Conservation (phyloP, 257 asterid genomes). For the Osmanthus fragrans region DNA sequence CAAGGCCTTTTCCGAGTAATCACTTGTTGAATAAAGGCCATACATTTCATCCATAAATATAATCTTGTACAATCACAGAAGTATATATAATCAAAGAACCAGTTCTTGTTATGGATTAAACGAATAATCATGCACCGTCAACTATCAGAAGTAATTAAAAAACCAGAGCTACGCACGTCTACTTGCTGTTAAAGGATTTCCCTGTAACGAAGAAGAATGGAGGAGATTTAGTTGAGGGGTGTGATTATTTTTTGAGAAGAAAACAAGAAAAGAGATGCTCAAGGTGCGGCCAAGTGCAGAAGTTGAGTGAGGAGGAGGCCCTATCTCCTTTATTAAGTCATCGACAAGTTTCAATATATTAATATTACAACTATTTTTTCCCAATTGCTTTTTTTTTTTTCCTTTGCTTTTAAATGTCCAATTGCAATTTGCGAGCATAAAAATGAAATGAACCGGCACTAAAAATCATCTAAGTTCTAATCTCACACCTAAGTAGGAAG, state of each 20-base stretch:
- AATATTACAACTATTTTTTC: background rate
- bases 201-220: background rate
- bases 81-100: no score
- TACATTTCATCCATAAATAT: constrained; percentile 38
- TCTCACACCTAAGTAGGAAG: no score
- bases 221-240: background rate
- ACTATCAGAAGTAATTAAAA: background rate
- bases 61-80: no score
- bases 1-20: constrained; percentile 27
- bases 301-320: constrained; percentile 32
- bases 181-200: background rate
- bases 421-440: no score
- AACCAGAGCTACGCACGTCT: background rate
- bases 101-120: no score
- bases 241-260: constrained; percentile 16
- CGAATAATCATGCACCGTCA: background rate
- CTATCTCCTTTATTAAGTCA: constrained; percentile 33
- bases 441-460: no score
- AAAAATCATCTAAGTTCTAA: no score
- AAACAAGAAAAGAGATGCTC: constrained; percentile 27
- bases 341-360: constrained; percentile 21
- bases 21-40: constrained; percentile 23
- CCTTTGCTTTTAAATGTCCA: background rate
- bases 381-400: background rate
- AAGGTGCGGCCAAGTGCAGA: constrained; percentile 22